Conservation (phyloP, 2,329 filamentous ascomycete species). For the Pseudogymnoascus sp. region DNA sequence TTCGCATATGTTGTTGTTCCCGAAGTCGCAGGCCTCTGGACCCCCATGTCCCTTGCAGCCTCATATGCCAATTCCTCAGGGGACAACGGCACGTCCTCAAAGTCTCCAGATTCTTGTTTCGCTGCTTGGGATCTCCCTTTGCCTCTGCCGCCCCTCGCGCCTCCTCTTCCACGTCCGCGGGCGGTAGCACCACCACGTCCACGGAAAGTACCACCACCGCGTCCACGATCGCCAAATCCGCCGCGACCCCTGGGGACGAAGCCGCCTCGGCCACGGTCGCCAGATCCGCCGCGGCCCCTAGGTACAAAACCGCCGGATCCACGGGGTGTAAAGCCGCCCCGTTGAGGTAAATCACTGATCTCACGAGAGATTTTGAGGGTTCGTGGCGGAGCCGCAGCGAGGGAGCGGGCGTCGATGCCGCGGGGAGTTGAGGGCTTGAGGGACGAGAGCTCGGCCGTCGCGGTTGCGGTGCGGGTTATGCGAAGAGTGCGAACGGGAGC, state of each 20-base stretch:
- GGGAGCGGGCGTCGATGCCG: conserved; percentile 27
- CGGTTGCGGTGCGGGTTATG: conserved; percentile 12
- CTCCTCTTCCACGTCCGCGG: conserved; percentile 28
- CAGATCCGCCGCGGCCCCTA: not conserved
- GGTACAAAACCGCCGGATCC: not conserved
- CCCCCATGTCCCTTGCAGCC: conserved; percentile 20
- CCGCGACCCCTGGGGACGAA: not conserved
- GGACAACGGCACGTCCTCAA: conserved; percentile 16
- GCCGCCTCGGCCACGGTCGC: not conserved
- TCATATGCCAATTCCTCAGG: conserved; percentile 21
- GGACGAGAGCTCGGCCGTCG: conserved; percentile 24
- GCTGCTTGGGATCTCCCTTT: conserved; percentile 29
- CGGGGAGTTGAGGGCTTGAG: conserved; percentile 18
- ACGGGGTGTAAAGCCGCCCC: not conserved
- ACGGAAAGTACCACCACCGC: conserved; percentile 10
- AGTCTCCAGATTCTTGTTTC: conserved; percentile 7
- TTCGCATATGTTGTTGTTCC: conserved; percentile 18
- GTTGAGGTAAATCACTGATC: not conserved
- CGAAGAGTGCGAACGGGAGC: conserved; percentile 1
- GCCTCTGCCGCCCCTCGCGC: conserved; percentile 34
- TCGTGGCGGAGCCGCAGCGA: conserved; percentile 23
- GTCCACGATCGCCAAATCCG: conserved; percentile 8
- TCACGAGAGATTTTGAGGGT: conserved; percentile 15
- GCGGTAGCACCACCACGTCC: conserved; percentile 13
- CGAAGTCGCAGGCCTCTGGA: conserved; percentile 21